Percentiles rank a stretch among this genome's conserved stretches.
phyloP scores from a whole-genome alignment of 1,284 basidiomycete species.

The Amylostereum chailletii region DNA sequence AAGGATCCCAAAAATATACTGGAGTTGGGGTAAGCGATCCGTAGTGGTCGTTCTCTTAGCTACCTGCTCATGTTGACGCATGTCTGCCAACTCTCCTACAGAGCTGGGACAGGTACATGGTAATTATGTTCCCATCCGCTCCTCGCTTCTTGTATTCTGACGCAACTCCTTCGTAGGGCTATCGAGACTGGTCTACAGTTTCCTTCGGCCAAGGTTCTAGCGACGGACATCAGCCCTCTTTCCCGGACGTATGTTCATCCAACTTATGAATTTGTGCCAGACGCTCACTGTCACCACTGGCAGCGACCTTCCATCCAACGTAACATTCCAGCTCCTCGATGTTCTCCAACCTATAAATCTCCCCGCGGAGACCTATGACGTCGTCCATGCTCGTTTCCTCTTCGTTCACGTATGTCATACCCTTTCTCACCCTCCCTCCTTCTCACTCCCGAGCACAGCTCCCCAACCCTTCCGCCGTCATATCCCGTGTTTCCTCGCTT shows the following conservation, averaged over 20 bases:
- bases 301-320: conserved; percentile 11
- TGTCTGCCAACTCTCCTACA: background rate
- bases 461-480: conserved; percentile 6
- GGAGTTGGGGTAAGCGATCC: conserved; percentile 8
- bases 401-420: conserved; percentile 13
- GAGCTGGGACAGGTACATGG: conserved; percentile 9
- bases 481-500: conserved; percentile 9
- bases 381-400: conserved; percentile 17
- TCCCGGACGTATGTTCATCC: conserved; percentile 10
- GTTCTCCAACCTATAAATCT: conserved; percentile 10
- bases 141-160: background rate
- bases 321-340: conserved; percentile 14
- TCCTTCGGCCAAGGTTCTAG: conserved; percentile 17
- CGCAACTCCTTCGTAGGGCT: conserved; percentile 10
- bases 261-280: no score
- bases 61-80: background rate
- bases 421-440: background rate
- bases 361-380: conserved; percentile 14
- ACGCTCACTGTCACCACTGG: background rate
- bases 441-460: conserved; percentile 5
- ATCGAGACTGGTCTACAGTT: conserved; percentile 15
- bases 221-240: conserved; percentile 14
- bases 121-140: background rate
- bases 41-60: no score
- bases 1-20: conserved; percentile 9